These are phyloP conservation scores for Trichoderma orchidacearum DNA, from an alignment of 495 filamentous ascomycete genomes.

Conservation along the genomic window DNA sequence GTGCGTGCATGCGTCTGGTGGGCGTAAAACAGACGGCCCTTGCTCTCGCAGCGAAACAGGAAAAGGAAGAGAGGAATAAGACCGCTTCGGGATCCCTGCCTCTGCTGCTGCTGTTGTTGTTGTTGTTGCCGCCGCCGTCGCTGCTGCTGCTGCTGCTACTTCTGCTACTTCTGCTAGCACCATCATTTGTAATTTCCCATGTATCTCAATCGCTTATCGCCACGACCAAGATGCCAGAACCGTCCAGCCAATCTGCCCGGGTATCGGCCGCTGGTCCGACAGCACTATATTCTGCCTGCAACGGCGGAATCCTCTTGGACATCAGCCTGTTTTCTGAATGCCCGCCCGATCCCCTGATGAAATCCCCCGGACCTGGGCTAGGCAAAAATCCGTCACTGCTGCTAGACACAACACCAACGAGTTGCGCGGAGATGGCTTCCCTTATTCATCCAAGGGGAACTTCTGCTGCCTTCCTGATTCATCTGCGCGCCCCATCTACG, in stretches of 20 bases:
- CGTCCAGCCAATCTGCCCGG: background rate
- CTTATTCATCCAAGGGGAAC: no score
- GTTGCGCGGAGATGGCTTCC: no score
- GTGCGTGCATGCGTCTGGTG: no score
- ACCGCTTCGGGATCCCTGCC: conserved; percentile 1
- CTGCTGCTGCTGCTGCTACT: background rate
- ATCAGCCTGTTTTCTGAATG: background rate
- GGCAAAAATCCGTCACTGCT: no score
- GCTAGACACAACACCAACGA: no score
- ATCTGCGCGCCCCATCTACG: no score
- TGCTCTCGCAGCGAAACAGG: no score
- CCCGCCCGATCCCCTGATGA: no score
- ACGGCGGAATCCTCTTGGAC: background rate
- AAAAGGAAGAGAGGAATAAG: no score
- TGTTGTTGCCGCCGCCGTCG: background rate
- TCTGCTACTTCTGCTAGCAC: background rate
- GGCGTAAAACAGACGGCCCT: no score
- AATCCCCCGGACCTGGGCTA: no score
- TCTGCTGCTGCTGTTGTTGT: background rate
- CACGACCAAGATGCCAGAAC: background rate
- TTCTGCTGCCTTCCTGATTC: no score
- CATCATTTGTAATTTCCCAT: background rate
- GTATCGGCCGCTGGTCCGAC: background rate
- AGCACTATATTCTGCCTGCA: background rate
- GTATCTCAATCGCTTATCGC: background rate